A percentile compares a stretch with the other conserved stretches of the same genome.
Evolutionary conservation across 495 filamentous ascomycete species (phyloP).

Genomic region (Pyrenula massariospora): DNA sequence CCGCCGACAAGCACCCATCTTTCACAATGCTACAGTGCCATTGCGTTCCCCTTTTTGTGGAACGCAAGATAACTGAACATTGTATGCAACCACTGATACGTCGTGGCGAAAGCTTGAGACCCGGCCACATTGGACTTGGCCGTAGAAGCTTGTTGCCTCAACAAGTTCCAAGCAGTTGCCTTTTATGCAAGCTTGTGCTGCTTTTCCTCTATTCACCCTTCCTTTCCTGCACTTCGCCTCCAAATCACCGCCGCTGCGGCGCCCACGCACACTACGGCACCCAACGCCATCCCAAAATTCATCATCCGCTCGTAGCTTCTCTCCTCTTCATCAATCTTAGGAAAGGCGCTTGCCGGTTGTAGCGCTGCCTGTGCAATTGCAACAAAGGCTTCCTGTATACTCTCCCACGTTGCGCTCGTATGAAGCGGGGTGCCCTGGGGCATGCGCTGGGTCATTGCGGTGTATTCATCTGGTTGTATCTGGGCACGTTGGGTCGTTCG

Average conservation of each 20-base stretch:
- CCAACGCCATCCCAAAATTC: constrained; percentile 73
- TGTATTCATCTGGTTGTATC: constrained; percentile 87
- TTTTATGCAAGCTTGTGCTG: no score
- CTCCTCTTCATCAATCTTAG: constrained; percentile 71
- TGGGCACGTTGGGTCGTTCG: constrained; percentile 88
- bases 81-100: no score
- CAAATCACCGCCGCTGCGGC: constrained; percentile 73
- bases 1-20: background rate
- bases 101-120: no score
- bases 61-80: no score
- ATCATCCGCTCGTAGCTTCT: constrained; percentile 72
- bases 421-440: constrained; percentile 63
- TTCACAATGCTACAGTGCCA: no score
- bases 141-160: no score
- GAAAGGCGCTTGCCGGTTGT: constrained; percentile 76
- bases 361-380: constrained; percentile 81
- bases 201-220: no score
- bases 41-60: no score
- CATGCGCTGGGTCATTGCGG: constrained; percentile 62
- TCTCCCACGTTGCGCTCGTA: constrained; percentile 85
- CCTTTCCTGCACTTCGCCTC: constrained; percentile 22
- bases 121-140: no score
- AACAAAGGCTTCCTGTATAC: constrained; percentile 86
- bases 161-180: no score
- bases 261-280: constrained; percentile 66